These are phyloP conservation scores for Daldinia loculata DNA, from an alignment of 495 filamentous ascomycete species.

Conservation along the genomic window DNA sequence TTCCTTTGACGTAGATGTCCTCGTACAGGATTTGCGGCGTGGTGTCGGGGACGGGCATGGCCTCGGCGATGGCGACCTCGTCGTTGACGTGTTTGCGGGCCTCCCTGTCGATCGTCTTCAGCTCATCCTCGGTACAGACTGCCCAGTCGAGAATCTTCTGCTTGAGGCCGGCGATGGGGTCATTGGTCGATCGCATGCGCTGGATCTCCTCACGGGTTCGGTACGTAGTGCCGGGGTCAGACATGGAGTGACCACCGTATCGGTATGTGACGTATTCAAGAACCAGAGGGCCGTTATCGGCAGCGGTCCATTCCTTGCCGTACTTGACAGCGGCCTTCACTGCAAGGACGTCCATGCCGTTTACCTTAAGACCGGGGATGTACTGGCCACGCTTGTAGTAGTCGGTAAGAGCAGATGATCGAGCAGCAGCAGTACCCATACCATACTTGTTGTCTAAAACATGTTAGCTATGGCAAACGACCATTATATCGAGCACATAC, in stretches of 20 bases:
- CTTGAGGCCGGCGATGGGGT: constrained; percentile 97
- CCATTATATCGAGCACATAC: constrained; percentile 61
- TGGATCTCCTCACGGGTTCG: constrained; percentile 98
- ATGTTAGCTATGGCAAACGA: constrained; percentile 32
- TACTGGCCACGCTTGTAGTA: constrained; percentile 99
- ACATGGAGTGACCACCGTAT: constrained; percentile 99
- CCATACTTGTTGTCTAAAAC: constrained; percentile 97
- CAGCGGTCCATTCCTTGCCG: constrained; percentile 82
- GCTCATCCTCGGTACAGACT: constrained; percentile 91
- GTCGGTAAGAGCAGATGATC: constrained; percentile 93
- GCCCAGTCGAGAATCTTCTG: constrained; percentile 97
- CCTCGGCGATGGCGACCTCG: constrained; percentile 90
- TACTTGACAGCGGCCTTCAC: constrained; percentile 95
- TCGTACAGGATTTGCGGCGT: constrained; percentile 85
- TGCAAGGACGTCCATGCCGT: constrained; percentile 98
- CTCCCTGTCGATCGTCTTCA: constrained; percentile 94
- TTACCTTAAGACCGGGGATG: constrained; percentile 98
- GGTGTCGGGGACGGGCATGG: constrained; percentile 79
- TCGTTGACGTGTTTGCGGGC: constrained; percentile 83
- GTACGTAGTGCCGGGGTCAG: constrained; percentile 98
- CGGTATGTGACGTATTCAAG: constrained; percentile 99
- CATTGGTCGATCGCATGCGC: constrained; percentile 97
- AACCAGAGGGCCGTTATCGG: constrained; percentile 90
- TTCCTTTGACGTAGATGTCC: constrained; percentile 95
- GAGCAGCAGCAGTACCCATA: constrained; percentile 97